Evolutionary conservation across 208 protist species (phyloP).

Genomic region (Phytomonas sp.): DNA sequence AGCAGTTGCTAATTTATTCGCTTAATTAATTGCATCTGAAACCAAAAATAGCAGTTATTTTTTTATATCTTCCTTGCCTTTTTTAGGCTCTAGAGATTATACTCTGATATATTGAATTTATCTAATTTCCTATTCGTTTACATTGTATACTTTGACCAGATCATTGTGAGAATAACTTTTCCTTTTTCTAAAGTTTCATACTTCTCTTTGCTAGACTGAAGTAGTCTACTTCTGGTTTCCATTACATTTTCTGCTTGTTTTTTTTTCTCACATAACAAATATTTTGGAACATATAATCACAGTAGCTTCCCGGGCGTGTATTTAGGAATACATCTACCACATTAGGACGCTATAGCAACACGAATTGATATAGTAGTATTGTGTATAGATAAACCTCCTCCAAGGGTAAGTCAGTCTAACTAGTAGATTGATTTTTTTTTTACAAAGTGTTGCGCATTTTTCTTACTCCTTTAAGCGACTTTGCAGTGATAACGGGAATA

Average conservation of each 20-base stretch:
- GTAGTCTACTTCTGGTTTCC: conserved; percentile 8
- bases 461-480: background rate
- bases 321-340: background rate
- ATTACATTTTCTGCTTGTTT: conserved; percentile 6
- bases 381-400: background rate
- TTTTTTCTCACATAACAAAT: conserved; percentile 5
- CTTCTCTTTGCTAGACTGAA: conserved; percentile 8
- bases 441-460: background rate
- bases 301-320: background rate
- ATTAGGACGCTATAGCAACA: background rate
- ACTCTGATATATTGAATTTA: background rate
- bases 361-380: background rate
- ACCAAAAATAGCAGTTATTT: conserved; percentile 2
- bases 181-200: background rate
- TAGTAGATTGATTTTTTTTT: background rate
- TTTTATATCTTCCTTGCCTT: background rate
- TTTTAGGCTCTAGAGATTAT: background rate
- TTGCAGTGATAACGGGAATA: background rate
- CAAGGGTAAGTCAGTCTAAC: background rate
- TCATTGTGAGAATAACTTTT: background rate
- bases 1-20: background rate
- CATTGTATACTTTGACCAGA: conserved; percentile 2
- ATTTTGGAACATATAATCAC: background rate
- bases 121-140: conserved; percentile 10
- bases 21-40: conserved; percentile 1